Conservation (phyloP, 345 rosid genomes). For the Carallia brachiata region DNA sequence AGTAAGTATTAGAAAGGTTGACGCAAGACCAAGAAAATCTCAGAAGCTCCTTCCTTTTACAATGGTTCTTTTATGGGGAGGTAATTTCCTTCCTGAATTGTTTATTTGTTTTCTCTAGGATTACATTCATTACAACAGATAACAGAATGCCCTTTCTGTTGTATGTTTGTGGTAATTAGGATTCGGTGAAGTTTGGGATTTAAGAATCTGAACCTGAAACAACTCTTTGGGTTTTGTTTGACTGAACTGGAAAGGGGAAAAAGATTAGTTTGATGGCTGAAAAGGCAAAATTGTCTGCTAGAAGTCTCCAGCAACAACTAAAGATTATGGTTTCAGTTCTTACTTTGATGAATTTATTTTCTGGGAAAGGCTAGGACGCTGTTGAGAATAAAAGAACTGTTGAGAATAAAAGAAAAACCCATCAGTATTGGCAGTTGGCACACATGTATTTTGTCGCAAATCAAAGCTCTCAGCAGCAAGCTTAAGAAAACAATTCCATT, state of each 20-base stretch:
- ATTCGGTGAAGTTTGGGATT: neutral
- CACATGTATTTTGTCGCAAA: too few species aligned
- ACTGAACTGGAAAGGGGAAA: neutral
- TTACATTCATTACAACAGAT: neutral
- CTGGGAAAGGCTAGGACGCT: neutral
- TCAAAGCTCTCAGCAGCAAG: too few species aligned
- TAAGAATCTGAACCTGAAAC: neutral
- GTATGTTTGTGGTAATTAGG: neutral
- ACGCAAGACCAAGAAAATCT: conserved; percentile 73
- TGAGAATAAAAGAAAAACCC: too few species aligned
- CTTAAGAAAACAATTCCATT: too few species aligned
- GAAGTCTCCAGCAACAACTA: neutral
- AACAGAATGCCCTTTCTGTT: neutral
- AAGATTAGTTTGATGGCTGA: neutral
- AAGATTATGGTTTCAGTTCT: neutral
- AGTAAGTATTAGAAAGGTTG: conserved; percentile 77
- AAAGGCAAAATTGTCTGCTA: neutral
- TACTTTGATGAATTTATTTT: neutral
- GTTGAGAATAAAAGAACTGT: too few species aligned
- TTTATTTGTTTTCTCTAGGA: neutral
- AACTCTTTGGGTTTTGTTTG: neutral
- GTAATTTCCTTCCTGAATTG: conserved; percentile 33
- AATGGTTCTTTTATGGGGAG: conserved; percentile 99
- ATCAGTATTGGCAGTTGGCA: too few species aligned
- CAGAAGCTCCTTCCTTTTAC: conserved; percentile 81